Base-by-base conservation (phyloP, 768 basidiomycete genomes). In the Ramaria rubella region DNA sequence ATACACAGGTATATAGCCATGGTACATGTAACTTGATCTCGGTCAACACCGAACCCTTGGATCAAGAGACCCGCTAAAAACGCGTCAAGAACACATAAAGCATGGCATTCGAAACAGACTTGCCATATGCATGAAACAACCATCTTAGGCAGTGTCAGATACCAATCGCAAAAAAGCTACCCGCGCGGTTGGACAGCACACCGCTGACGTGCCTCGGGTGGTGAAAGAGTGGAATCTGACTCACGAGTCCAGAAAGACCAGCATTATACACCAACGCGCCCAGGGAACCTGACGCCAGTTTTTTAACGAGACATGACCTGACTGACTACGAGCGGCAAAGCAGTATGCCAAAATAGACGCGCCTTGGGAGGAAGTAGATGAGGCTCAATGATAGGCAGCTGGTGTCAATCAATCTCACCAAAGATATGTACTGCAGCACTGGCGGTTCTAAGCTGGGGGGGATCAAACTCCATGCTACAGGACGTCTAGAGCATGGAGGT, bases 1-100 rank as follows among this genome's bases (percentile, higher is more conserved):
- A 56, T 56, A 49, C 55, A 56, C 5, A 56, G 24, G 55, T 56
- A 56, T 15, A 56, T 56, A 14, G 44, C 55, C 55, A 56, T 56
- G 24, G 31, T 45, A 34, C 55, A 56, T n/a, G 44, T 56, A 24
- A 56, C 44, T 12, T 33, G 17, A 36, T 56, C 48, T 24, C 45
- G 43, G 33, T 33, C 26, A 24, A 46, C 14, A 15, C 55, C 55
- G 33, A 29, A 49, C 1, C 55, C 55, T 17, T 56, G 55, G 19
- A 56, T 46, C 44, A 56, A 34, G 19, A 56, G 46, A 48, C 44
- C 43, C 14, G 55, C 55, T 56, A 17, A 29, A 29, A 15, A 27
- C 26, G 30, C 42, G 43, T 15, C 33, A 15, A 46, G 19, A 33
- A 9, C 19, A 46, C 12, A 48, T 49, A 19, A 6, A 36, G 38